These are phyloP conservation scores for Halocafeteria seosinensis DNA, from an alignment of 108 stramenopile species.

Conservation along the genomic window DNA sequence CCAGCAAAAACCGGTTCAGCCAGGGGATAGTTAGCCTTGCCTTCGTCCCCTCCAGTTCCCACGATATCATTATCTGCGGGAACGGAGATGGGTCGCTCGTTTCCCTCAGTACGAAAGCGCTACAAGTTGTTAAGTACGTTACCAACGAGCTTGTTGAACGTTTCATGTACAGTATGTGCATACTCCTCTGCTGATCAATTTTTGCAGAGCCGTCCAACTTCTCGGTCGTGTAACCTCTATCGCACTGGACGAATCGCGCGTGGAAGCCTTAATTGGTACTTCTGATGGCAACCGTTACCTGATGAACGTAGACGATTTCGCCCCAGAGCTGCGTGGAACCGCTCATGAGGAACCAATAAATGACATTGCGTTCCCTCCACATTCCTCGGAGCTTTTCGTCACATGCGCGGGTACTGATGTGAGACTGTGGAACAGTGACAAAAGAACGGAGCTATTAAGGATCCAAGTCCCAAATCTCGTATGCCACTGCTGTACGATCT, in stretches of 20 bases:
- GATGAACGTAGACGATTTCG: conserved; percentile 43
- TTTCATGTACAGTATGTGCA: too few species aligned
- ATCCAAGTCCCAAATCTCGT: conserved; percentile 66
- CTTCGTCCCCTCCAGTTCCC: conserved; percentile 47
- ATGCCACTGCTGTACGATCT: conserved; percentile 53
- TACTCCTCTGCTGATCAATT: too few species aligned
- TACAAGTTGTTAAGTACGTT: too few species aligned
- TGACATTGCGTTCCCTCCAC: conserved; percentile 50
- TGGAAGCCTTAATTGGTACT: conserved; percentile 46
- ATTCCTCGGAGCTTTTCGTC: conserved; percentile 55
- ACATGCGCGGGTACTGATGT: conserved; percentile 55
- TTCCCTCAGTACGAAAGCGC: conserved; percentile 37
- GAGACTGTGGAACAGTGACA: conserved; percentile 55
- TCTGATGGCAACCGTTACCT: conserved; percentile 44
- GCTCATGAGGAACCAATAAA: conserved; percentile 57
- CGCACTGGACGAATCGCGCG: conserved; percentile 30
- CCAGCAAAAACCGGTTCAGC: conserved; percentile 41
- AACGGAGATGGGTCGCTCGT: conserved; percentile 56
- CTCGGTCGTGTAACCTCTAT: conserved; percentile 59
- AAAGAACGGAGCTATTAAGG: conserved; percentile 54
- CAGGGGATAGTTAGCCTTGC: conserved; percentile 44
- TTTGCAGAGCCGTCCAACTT: conserved; percentile 30
- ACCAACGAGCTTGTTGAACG: too few species aligned
- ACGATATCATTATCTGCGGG: conserved; percentile 56
- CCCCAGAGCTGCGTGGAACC: conserved; percentile 50